Percentiles rank a stretch among this genome's conserved stretches.
phyloP scores from a whole-genome alignment of 768 basidiomycete species.

The Xerocomus potaroensis region DNA sequence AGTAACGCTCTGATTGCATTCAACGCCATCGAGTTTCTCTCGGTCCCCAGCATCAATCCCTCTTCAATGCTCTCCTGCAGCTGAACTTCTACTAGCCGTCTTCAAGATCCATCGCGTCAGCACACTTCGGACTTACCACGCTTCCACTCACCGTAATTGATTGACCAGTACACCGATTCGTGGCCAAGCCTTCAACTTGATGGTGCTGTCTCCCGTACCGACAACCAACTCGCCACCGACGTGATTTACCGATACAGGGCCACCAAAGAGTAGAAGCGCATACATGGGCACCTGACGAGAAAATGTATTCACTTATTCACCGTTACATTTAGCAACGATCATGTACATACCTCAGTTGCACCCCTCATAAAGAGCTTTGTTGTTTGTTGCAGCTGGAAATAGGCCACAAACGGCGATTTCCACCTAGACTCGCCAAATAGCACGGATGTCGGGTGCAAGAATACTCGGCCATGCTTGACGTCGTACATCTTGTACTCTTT shows the following conservation, averaged over 20 bases:
- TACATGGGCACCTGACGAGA: slow-evolving; percentile 73
- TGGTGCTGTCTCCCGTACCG: slow-evolving; percentile 44
- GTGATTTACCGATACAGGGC: slow-evolving; percentile 72
- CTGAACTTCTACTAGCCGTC: slow-evolving; percentile 67
- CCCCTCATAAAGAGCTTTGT: slow-evolving; percentile 84
- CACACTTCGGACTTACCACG: neutral
- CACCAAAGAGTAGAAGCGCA: slow-evolving; percentile 80
- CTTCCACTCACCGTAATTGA: slow-evolving; percentile 62
- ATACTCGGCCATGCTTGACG: slow-evolving; percentile 56
- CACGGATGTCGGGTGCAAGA: slow-evolving; percentile 79
- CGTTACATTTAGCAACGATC: neutral
- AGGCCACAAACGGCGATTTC: slow-evolving; percentile 76
- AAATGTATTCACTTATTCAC: neutral
- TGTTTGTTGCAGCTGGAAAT: slow-evolving; percentile 79
- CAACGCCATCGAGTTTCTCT: slow-evolving; percentile 50
- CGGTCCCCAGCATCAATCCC: slow-evolving; percentile 44
- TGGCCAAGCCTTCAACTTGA: slow-evolving; percentile 81
- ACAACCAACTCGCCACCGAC: slow-evolving; percentile 72
- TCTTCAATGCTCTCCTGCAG: slow-evolving; percentile 62
- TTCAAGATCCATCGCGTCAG: slow-evolving; percentile 23
- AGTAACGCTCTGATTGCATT: slow-evolving; percentile 41
- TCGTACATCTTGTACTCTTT: slow-evolving; percentile 84
- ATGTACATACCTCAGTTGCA: slow-evolving; percentile 74
- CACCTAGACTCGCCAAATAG: slow-evolving; percentile 70
- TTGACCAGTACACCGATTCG: slow-evolving; percentile 88